These are phyloP conservation scores for Agrostemma githago DNA, from an alignment of 148 eudicot species.

Conservation along the genomic window DNA sequence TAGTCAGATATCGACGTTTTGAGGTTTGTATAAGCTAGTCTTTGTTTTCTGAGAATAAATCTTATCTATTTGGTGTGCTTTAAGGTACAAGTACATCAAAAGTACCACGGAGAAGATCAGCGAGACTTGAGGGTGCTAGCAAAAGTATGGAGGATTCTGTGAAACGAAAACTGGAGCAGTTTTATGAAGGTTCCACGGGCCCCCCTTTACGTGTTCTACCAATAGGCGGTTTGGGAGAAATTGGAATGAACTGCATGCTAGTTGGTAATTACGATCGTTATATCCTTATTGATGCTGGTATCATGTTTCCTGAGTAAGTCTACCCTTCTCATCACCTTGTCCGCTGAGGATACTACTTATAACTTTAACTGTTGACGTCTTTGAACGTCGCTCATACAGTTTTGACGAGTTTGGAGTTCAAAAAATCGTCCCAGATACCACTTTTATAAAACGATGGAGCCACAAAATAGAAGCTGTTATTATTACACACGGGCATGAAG, in stretches of 20 bases:
- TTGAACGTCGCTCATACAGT: slow-evolving; percentile 39
- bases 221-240: slow-evolving; percentile 96
- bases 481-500: slow-evolving; percentile 98
- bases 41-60: background rate
- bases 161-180: slow-evolving; percentile 89
- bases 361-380: slow-evolving; percentile 2
- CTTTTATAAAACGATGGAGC: slow-evolving; percentile 86
- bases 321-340: background rate
- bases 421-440: slow-evolving; percentile 91
- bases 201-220: slow-evolving; percentile 95
- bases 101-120: slow-evolving; percentile 53
- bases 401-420: slow-evolving; percentile 92
- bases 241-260: slow-evolving; percentile 99
- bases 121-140: slow-evolving; percentile 74
- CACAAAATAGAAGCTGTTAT: slow-evolving; percentile 99
- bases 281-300: slow-evolving; percentile 92
- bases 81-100: slow-evolving; percentile 54
- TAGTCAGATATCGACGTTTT: background rate
- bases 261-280: slow-evolving; percentile 96
- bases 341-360: slow-evolving; percentile 5
- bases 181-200: slow-evolving; percentile 92
- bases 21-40: background rate
- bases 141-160: slow-evolving; percentile 97
- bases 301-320: slow-evolving; percentile 96
- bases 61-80: slow-evolving; percentile 12